These are phyloP conservation scores for Lanzia echinophila DNA, from an alignment of 2,329 filamentous ascomycete species.

Conservation along the genomic window DNA sequence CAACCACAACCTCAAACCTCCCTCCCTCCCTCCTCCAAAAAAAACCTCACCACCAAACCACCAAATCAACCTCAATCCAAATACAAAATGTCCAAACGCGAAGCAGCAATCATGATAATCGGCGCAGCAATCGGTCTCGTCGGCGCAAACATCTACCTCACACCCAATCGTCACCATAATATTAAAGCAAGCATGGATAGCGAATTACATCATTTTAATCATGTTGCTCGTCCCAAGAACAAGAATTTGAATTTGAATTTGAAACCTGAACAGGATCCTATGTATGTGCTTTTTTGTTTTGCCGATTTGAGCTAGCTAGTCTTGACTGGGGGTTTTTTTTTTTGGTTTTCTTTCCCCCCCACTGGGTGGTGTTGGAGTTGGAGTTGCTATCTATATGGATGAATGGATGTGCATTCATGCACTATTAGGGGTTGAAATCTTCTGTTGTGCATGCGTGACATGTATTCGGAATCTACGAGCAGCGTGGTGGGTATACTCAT, in stretches of 20 bases:
- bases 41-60: no score
- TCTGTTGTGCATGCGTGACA: no score
- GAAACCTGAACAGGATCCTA: constrained; percentile 3
- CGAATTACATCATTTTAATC: constrained; percentile 2
- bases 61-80: no score
- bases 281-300: constrained; percentile 6
- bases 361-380: background rate
- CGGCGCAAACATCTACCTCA: constrained; percentile 3
- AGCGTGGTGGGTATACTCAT: background rate
- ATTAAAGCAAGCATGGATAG: constrained; percentile 6
- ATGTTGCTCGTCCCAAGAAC: background rate
- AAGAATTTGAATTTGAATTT: no score
- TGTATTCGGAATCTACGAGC: no score
- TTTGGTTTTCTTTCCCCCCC: no score
- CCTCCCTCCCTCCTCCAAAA: no score
- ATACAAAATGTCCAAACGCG: no score
- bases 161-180: background rate
- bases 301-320: background rate
- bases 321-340: no score
- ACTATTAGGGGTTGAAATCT: no score
- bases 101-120: constrained; percentile 3
- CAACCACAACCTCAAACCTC: no score
- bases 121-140: constrained; percentile 1
- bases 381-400: background rate
- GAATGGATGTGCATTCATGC: no score